phyloP scores from a whole-genome alignment of 345 rosid genomes.

The Clarkia xantiana region DNA sequence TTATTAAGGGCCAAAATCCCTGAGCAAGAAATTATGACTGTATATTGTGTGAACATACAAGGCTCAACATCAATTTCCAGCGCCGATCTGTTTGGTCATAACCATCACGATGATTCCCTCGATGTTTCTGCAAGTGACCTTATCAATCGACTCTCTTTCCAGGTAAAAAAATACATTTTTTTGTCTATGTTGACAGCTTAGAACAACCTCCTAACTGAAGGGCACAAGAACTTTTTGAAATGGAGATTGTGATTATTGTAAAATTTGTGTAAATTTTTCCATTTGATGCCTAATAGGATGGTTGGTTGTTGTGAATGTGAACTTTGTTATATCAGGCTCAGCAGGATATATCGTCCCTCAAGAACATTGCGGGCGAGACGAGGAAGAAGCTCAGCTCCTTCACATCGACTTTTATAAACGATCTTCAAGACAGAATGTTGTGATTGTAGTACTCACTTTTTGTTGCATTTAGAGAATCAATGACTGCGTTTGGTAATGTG shows the following conservation, averaged over 20 bases:
- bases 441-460: constrained; percentile 11
- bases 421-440: constrained; percentile 82
- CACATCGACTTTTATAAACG: constrained; percentile 62
- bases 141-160: constrained; percentile 72
- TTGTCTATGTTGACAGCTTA: too few relatives aligned
- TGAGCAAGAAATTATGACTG: too few relatives aligned
- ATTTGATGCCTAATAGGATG: too few relatives aligned
- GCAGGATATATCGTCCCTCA: constrained; percentile 74
- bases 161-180: constrained; percentile 34
- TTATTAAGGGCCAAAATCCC: too few relatives aligned
- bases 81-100: constrained; percentile 76
- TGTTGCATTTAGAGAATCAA: not conserved
- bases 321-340: constrained; percentile 44
- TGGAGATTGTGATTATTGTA: too few relatives aligned
- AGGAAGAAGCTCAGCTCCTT: constrained; percentile 72
- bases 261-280: too few relatives aligned
- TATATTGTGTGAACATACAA: too few relatives aligned
- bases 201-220: too few relatives aligned
- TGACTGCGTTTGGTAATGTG: too few relatives aligned
- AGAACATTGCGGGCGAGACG: constrained; percentile 84
- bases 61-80: constrained; percentile 87
- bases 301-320: too few relatives aligned
- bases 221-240: too few relatives aligned
- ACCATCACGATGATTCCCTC: constrained; percentile 22
- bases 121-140: constrained; percentile 81